Evolutionary conservation across 2,329 filamentous ascomycete species (phyloP).

Genomic region (Ophiostoma tasmaniense): DNA sequence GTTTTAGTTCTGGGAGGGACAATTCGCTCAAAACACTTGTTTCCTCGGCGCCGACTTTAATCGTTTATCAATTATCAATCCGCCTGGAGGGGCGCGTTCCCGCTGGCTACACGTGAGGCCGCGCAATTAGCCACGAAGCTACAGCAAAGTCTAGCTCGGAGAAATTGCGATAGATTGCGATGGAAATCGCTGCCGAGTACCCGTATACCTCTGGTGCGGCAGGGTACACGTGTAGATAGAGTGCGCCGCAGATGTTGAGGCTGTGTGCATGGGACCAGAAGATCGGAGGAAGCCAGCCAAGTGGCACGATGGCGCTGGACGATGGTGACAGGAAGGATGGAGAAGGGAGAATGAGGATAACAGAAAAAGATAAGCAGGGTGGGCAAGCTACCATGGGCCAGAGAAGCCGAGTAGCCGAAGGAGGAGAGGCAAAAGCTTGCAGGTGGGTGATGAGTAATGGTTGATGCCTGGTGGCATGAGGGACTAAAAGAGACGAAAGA

Average conservation of each 20-base stretch:
- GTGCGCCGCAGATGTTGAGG: not conserved
- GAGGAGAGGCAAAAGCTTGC: not conserved
- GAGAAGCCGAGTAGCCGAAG: not conserved
- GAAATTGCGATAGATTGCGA: not conserved
- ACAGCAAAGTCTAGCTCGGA: not conserved
- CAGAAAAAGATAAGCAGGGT: not conserved
- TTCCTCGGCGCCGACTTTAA: not conserved
- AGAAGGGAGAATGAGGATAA: not conserved
- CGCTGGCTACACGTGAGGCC: not conserved
- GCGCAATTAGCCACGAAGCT: not conserved
- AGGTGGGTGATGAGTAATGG: not conserved
- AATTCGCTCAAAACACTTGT: not conserved
- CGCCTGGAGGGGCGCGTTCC: not conserved
- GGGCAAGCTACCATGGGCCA: not conserved
- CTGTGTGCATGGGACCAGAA: not conserved
- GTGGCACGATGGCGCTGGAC: not conserved
- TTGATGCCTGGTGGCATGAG: not conserved
- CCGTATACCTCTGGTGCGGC: not conserved
- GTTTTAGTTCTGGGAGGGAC: not conserved
- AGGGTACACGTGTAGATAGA: not conserved
- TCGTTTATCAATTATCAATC: not conserved
- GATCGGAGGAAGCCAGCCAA: not conserved
- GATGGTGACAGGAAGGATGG: not conserved
- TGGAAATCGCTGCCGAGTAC: not conserved
- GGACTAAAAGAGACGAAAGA: not conserved